Conservation (phyloP, 1,284 basidiomycete species). For the Polyporus tsugae region DNA sequence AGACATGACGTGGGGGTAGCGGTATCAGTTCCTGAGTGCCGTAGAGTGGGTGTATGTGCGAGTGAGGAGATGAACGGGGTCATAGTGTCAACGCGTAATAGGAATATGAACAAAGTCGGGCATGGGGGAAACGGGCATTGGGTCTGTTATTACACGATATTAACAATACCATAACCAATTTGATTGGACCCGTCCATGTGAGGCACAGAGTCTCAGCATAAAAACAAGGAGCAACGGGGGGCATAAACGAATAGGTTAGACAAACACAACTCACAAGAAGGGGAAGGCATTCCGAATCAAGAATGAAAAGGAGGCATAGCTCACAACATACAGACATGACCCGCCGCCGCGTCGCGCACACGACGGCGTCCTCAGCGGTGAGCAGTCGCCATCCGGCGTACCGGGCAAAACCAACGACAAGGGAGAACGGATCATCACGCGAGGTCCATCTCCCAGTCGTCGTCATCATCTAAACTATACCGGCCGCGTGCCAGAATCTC, state of each 20-base stretch:
- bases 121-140: conserved; percentile 18
- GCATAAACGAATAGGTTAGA: conserved; percentile 27
- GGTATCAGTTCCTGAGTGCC: not conserved
- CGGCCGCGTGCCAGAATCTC: conserved; percentile 55
- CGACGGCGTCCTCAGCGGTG: conserved; percentile 7
- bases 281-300: conserved; percentile 23
- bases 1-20: conserved; percentile 10
- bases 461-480: conserved; percentile 16
- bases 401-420: not conserved
- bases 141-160: conserved; percentile 33
- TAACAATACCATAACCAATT: conserved; percentile 30
- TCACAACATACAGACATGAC: conserved; percentile 19
- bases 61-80: conserved; percentile 6
- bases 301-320: conserved; percentile 23
- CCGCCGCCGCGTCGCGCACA: conserved; percentile 1
- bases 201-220: conserved; percentile 21
- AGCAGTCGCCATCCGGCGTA: not conserved
- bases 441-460: conserved; percentile 45
- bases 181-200: conserved; percentile 18
- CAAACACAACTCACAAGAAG: conserved; percentile 16
- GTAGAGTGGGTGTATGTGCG: conserved; percentile 18
- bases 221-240: conserved; percentile 21
- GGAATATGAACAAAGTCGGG: conserved; percentile 14
- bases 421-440: conserved; percentile 36
- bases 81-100: conserved; percentile 10